Evolutionary conservation across 1,284 basidiomycete genomes (phyloP), one percentile per base, ranked within the genome.

Genomic region (Trametes polyzona): DNA sequence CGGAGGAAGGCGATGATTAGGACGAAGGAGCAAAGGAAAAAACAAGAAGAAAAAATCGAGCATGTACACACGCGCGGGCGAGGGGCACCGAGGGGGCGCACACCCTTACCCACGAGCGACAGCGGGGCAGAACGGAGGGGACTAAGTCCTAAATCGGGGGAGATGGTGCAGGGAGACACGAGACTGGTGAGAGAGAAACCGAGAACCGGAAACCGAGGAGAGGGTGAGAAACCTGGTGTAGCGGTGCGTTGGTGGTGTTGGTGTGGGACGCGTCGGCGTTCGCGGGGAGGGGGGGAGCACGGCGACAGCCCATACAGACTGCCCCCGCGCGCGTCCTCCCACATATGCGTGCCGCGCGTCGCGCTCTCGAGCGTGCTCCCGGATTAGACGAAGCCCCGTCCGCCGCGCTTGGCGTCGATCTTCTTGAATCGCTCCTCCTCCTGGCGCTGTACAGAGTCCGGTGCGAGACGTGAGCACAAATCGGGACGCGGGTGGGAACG

Each of bases 381-480:
- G 16, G 55, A 55, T 88, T 78, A 95, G 61, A 94, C 92, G 68
- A 95, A 95, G 59, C 90, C 90, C 58, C 79, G 78, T 52, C 90
- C 90, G 59, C 91, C 92, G 62, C 90, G 86, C 76, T 95, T 95
- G 59, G 83, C 83, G 66, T 95, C 92, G 64, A 95, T 95, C 75
- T 80, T 88, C 77, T 83, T 86, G 81, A 95, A 94, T 35, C 93
- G 85, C 63, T 90, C 88, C 55, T 83, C 79, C 73, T 93, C 88
- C 68, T 87, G 76, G 64, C 91, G 82, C 90, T 93, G 75, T 46
- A n/a, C n/a, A 57, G 46, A 46, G 12, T 27, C 32, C 46, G 58
- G 50, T 40, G 52, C 59, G 24, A 43, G 12, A 29, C 10, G 35
- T 24, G 30, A n/a, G 16, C 26, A 37, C 36, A 16, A 16, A 9